Conservation (phyloP, 2,329 filamentous ascomycete species). For the Pseudogymnoascus sp. region DNA sequence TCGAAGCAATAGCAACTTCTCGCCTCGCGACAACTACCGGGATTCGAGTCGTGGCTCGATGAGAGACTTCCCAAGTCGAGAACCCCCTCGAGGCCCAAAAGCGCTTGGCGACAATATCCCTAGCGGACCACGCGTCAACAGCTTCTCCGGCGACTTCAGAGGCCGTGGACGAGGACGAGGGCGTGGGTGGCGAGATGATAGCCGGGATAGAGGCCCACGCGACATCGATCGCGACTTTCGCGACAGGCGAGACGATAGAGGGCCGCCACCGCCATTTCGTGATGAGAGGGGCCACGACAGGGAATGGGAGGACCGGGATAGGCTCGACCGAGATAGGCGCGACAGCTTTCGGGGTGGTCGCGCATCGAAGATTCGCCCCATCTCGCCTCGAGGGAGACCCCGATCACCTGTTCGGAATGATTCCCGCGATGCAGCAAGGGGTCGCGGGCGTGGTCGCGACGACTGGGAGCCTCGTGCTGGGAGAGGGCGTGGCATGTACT, state of each 20-base stretch:
- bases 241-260: conserved; percentile 45
- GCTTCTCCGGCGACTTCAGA: conserved; percentile 58
- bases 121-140: conserved; percentile 59
- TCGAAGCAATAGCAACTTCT: conserved; percentile 46
- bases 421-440: conserved; percentile 50
- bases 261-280: conserved; percentile 42
- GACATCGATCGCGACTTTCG: conserved; percentile 41
- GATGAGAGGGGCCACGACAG: conserved; percentile 55
- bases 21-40: conserved; percentile 50
- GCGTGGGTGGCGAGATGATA: conserved; percentile 53
- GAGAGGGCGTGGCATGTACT: conserved; percentile 44
- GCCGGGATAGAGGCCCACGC: conserved; percentile 50
- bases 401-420: conserved; percentile 61
- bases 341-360: conserved; percentile 31
- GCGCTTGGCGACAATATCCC: conserved; percentile 57
- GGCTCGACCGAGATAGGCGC: conserved; percentile 43
- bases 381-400: conserved; percentile 52
- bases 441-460: conserved; percentile 45
- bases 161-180: conserved; percentile 48
- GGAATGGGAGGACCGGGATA: conserved; percentile 39
- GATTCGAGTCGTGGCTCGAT: conserved; percentile 35
- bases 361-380: conserved; percentile 44
- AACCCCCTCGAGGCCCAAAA: conserved; percentile 76
- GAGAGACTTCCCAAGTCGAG: conserved; percentile 44
- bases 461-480: conserved; percentile 44